Evolutionary conservation across 306 rosid genomes (phyloP).

Genomic region (Ochetophila trinervis): DNA sequence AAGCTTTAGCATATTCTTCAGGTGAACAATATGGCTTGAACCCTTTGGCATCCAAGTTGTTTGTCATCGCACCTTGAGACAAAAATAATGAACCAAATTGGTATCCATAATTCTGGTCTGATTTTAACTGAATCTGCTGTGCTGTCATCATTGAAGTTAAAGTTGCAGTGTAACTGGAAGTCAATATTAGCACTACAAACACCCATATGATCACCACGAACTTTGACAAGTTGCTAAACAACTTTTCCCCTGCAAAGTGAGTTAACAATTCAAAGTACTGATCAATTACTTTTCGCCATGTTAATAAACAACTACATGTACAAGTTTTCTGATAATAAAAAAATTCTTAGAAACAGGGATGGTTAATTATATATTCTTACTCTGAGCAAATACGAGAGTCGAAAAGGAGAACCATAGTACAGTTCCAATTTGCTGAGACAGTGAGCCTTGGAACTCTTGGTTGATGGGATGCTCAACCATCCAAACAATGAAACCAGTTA

Average conservation of each 20-base stretch:
- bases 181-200: slow-evolving; percentile 20
- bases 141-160: slow-evolving; percentile 23
- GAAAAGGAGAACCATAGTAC: slow-evolving; percentile 20
- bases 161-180: slow-evolving; percentile 26
- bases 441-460: slow-evolving; percentile 11
- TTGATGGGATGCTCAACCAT: slow-evolving; percentile 15
- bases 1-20: slow-evolving; percentile 21
- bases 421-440: slow-evolving; percentile 4
- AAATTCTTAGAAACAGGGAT: too few species aligned
- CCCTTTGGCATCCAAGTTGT: background rate
- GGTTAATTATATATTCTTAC: too few species aligned
- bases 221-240: slow-evolving; percentile 9
- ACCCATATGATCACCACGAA: slow-evolving; percentile 25
- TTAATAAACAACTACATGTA: background rate
- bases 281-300: background rate
- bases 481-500: slow-evolving; percentile 17
- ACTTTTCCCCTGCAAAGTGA: slow-evolving; percentile 15
- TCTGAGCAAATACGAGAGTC: slow-evolving; percentile 12
- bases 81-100: background rate
- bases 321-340: too few species aligned
- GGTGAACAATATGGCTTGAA: background rate
- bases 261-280: background rate
- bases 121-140: slow-evolving; percentile 12
- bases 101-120: background rate
- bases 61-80: background rate